phyloP scores from a whole-genome alignment of 2,329 filamentous ascomycete species.

The Scleromitrula shiraiana region DNA sequence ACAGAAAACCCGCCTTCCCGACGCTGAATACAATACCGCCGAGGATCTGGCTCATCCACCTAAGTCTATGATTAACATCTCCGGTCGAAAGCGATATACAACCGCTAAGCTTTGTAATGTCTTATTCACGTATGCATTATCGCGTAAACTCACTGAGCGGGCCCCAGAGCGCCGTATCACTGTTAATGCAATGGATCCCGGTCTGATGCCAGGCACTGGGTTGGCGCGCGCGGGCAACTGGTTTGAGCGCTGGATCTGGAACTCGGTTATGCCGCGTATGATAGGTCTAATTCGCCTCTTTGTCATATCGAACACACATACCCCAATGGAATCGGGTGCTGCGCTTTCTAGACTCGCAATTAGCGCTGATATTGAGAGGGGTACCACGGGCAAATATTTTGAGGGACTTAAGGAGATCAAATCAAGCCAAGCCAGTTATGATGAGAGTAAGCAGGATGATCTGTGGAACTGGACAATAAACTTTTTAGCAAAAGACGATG shows the following conservation, averaged over 20 bases:
- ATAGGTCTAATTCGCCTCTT: conserved; percentile 32
- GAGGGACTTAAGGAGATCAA: conserved; percentile 34
- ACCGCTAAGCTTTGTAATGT: conserved; percentile 41
- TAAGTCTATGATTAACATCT: conserved; percentile 17
- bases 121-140: conserved; percentile 40
- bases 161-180: conserved; percentile 29
- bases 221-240: conserved; percentile 31
- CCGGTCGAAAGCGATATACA: conserved; percentile 35
- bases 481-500: conserved; percentile 18
- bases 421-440: conserved; percentile 37
- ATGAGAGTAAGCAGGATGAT: conserved; percentile 39
- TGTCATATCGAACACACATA: conserved; percentile 32
- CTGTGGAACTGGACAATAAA: conserved; percentile 41
- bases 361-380: conserved; percentile 28
- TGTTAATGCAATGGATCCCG: conserved; percentile 38
- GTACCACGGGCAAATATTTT: conserved; percentile 36
- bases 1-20: conserved; percentile 22
- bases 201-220: conserved; percentile 41
- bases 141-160: conserved; percentile 28
- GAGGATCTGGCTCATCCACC: conserved; percentile 37
- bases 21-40: conserved; percentile 35
- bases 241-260: conserved; percentile 31
- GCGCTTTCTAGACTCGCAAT: conserved; percentile 36
- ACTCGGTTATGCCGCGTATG: conserved; percentile 30
- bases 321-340: conserved; percentile 33